Conservation (phyloP, 768 basidiomycete genomes). For the Russula sp. region DNA sequence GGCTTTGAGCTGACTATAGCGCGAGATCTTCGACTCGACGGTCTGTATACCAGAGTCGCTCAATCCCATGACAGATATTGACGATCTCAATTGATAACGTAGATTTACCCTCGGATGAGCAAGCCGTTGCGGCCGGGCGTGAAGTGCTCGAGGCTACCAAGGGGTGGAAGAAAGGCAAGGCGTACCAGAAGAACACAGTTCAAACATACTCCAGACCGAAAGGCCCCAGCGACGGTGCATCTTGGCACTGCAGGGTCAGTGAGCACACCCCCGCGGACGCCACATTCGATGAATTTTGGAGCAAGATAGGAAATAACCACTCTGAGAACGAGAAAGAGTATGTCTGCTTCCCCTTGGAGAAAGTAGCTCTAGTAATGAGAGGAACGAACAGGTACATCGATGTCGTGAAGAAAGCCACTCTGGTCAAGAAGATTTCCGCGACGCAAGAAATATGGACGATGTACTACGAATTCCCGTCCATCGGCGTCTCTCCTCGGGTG, state of each 20-base stretch:
- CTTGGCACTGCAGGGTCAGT: conserved; percentile 65
- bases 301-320: conserved; percentile 57
- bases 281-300: conserved; percentile 70
- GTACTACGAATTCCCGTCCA: conserved; percentile 64
- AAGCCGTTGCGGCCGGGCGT: conserved; percentile 44
- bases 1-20: conserved; percentile 33
- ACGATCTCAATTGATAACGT: background rate
- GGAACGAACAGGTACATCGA: conserved; percentile 48
- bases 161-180: conserved; percentile 64
- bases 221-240: conserved; percentile 44
- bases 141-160: conserved; percentile 49
- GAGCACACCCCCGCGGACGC: conserved; percentile 57
- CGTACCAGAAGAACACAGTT: conserved; percentile 45
- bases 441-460: conserved; percentile 63
- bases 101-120: conserved; percentile 60
- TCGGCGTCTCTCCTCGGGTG: conserved; percentile 56
- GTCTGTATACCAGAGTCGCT: conserved; percentile 25
- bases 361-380: background rate
- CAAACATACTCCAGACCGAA: conserved; percentile 50
- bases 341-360: conserved; percentile 19
- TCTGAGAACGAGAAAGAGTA: conserved; percentile 64
- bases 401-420: conserved; percentile 53
- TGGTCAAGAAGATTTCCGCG: conserved; percentile 55
- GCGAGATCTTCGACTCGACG: conserved; percentile 31
- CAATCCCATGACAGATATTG: no score